Percentiles rank a stretch among this genome's conserved stretches.
These are phyloP conservation scores for Diaporthe sp. DNA, from an alignment of 2,329 filamentous ascomycete genomes.

Conservation along the genomic window DNA sequence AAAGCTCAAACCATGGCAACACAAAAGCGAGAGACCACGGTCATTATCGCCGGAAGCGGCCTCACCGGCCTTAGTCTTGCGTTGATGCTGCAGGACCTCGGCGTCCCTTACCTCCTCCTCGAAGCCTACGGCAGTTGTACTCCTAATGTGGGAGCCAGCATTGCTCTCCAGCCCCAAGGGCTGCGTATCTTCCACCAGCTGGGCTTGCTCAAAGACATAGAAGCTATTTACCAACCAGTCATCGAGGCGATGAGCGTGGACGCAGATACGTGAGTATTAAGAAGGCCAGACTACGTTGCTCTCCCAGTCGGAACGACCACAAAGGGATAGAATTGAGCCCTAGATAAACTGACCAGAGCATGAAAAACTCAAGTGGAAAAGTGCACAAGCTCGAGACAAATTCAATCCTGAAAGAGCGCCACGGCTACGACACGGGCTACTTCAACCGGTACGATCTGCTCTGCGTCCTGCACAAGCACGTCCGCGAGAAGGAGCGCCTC, in stretches of 20 bases:
- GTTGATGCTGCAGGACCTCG: constrained; percentile 9
- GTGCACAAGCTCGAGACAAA: background rate
- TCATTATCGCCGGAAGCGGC: constrained; percentile 12
- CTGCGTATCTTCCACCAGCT: constrained; percentile 18
- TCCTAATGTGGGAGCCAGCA: constrained; percentile 15
- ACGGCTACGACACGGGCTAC: background rate
- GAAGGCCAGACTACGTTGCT: background rate
- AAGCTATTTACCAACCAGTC: background rate
- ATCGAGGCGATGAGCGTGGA: background rate
- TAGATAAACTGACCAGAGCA: background rate
- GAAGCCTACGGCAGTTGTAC: constrained; percentile 23
- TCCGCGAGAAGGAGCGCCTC: constrained; percentile 14
- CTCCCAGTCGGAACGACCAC: background rate
- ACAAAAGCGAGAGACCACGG: constrained; percentile 7
- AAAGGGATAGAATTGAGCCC: background rate
- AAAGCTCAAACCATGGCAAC: background rate
- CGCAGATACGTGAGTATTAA: background rate
- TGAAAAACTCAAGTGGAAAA: background rate
- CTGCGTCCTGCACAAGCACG: constrained; percentile 9
- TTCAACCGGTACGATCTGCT: constrained; percentile 20
- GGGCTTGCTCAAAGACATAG: background rate
- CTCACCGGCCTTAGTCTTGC: constrained; percentile 10
- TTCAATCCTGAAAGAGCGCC: background rate
- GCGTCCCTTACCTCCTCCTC: constrained; percentile 8
- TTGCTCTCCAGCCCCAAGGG: constrained; percentile 1